Base-by-base conservation (phyloP, 2,329 filamentous ascomycete genomes). In the Talaromyces islandicus region DNA sequence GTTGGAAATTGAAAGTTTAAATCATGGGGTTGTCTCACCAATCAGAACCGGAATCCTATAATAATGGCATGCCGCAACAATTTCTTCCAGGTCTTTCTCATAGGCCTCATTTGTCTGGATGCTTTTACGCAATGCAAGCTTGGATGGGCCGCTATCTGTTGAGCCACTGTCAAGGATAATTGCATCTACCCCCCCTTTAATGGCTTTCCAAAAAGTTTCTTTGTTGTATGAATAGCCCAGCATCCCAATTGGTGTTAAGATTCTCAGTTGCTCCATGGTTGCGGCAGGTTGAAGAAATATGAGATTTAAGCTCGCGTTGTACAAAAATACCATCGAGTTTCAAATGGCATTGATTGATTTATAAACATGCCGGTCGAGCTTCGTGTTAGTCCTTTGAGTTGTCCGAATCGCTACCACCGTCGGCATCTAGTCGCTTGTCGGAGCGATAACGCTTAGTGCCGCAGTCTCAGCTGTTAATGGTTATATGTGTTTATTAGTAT, bases 231-330 rank as follows among this genome's bases (percentile, higher is more conserved):
- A 79, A 58, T 80, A 82, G 6, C 80, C 78, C 12, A 81, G 64
- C 76, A 79, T 80, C 35, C 78, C 80, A 3, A 80, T 73, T 0
- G 79, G 79, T 0, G 79, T 77, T 2, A 80, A 64, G 46, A 81
- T 56, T 27, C 24, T 24, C 14, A 56, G 35, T 48, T 56, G 4
- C n/a, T n/a, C 6, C 41, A 46, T 46, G 41, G 41, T n/a, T 19
- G 41, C 41, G 41, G 12, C 19, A 46, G 41, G 6, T 19, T n/a
- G 17, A 46, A 21, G 1, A 3, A 10, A 19, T 46, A 19, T 11
- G 30, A 10, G 2, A 4, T 46, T 46, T 17, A 46, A n/a, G 27
- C 27, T 29, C 19, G 12, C 9, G 7, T 2, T 32, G 4, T 32
- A 32, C 7, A 32, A 32, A 12, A 32, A 10, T 10, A 10, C 10